Evolutionary conservation across 441 rosid genomes (phyloP).

Genomic region (Francoa sonchifolia): DNA sequence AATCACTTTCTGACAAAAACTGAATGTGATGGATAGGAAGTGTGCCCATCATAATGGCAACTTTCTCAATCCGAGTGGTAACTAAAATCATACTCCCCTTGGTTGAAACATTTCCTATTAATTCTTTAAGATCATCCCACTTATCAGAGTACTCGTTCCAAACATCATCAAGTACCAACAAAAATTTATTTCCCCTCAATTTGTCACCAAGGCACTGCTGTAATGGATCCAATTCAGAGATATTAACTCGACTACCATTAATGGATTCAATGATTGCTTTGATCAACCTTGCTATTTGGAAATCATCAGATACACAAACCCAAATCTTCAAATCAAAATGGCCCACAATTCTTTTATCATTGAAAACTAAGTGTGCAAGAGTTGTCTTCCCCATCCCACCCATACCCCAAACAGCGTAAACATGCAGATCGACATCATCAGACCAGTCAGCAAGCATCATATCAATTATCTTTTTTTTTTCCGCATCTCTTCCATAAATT

Average conservation of each 20-base stretch:
- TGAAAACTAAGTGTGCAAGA: constrained; percentile 14
- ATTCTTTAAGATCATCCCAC: constrained; percentile 19
- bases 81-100: constrained; percentile 25
- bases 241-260: constrained; percentile 1
- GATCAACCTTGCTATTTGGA: constrained; percentile 13
- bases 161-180: constrained; percentile 22
- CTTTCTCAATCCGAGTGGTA: constrained; percentile 20
- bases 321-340: constrained; percentile 14
- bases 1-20: constrained; percentile 14
- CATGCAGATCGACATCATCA: background rate
- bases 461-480: constrained; percentile 6
- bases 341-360: constrained; percentile 7
- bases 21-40: constrained; percentile 7
- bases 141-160: constrained; percentile 12
- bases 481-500: constrained; percentile 10
- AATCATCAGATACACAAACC: constrained; percentile 29
- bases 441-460: background rate
- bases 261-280: constrained; percentile 18
- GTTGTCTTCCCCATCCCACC: constrained; percentile 18
- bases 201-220: constrained; percentile 2
- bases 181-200: constrained; percentile 7
- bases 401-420: constrained; percentile 14
- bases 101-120: constrained; percentile 15
- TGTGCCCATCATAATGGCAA: constrained; percentile 15
- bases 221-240: constrained; percentile 5